Percentiles rank a stretch among this genome's conserved stretches.
Conservation (phyloP, 2,329 filamentous ascomycete species). For the Stenocarpella maydis region DNA sequence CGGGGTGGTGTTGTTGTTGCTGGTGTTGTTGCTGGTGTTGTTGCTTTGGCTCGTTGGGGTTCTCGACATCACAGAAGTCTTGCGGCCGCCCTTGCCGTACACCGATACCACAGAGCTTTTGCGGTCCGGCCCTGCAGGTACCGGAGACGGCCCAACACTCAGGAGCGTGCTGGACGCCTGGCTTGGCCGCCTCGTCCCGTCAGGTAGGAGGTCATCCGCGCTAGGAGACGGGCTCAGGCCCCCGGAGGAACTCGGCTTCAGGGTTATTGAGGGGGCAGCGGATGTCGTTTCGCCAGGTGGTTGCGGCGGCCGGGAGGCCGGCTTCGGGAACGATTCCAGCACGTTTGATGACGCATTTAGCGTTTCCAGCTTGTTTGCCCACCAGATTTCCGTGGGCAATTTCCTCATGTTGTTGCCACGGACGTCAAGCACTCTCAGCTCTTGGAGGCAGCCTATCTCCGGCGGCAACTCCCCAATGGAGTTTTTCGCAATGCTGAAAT, state of each 20-base stretch:
- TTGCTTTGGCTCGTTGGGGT: slow-evolving; percentile 56
- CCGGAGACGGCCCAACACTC: slow-evolving; percentile 78
- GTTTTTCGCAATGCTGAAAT: slow-evolving; percentile 95
- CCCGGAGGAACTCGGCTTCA: slow-evolving; percentile 49
- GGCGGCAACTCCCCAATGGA: slow-evolving; percentile 82
- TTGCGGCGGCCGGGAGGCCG: slow-evolving; percentile 73
- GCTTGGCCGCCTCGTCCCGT: slow-evolving; percentile 76
- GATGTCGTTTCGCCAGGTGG: slow-evolving; percentile 59
- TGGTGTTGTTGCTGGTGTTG: slow-evolving; percentile 54
- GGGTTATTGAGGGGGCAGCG: slow-evolving; percentile 39
- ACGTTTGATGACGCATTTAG: slow-evolving; percentile 97
- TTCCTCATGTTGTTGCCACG: slow-evolving; percentile 92
- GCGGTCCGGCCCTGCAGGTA: slow-evolving; percentile 65
- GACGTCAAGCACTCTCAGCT: slow-evolving; percentile 86
- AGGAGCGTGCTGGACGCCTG: slow-evolving; percentile 75
- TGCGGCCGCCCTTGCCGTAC: slow-evolving; percentile 80
- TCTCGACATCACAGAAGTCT: slow-evolving; percentile 83
- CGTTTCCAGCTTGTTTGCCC: slow-evolving; percentile 86
- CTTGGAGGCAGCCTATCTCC: slow-evolving; percentile 86
- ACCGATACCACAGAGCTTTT: slow-evolving; percentile 88
- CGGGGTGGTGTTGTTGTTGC: slow-evolving; percentile 53
- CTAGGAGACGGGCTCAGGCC: slow-evolving; percentile 69
- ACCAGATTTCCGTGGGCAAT: slow-evolving; percentile 95
- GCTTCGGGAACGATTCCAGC: slow-evolving; percentile 88
- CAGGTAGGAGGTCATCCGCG: slow-evolving; percentile 75